Conservation (phyloP, 805 yeast species). For the Yamadazyma endophytica region DNA sequence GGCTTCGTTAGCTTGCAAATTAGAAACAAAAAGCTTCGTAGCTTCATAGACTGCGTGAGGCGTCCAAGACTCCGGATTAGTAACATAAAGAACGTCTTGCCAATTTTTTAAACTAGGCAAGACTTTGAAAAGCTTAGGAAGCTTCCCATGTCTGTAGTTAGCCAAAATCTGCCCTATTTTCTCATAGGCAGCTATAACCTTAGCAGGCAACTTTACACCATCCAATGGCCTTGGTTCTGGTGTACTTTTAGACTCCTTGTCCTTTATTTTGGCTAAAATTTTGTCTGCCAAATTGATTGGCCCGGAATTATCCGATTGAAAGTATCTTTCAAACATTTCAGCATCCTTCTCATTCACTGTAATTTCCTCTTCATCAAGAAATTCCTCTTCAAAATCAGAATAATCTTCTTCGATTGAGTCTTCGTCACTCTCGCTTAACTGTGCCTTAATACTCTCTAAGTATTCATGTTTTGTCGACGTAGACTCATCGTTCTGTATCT, state of each 20-base stretch:
- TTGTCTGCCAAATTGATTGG: conserved; percentile 79
- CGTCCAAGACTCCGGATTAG: conserved; percentile 92
- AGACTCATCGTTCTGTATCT: conserved; percentile 57
- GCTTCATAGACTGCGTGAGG: conserved; percentile 95
- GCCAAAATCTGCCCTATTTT: conserved; percentile 84
- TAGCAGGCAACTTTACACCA: conserved; percentile 88
- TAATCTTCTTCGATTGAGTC: conserved; percentile 40
- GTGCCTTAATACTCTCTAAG: conserved; percentile 18
- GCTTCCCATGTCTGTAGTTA: conserved; percentile 90
- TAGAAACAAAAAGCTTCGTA: conserved; percentile 88
- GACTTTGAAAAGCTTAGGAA: conserved; percentile 95
- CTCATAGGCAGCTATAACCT: conserved; percentile 91
- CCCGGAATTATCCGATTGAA: conserved; percentile 30
- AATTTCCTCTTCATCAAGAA: conserved; percentile 52
- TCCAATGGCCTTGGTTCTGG: conserved; percentile 42
- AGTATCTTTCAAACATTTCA: conserved; percentile 75
- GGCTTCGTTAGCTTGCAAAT: conserved; percentile 81
- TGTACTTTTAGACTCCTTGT: conserved; percentile 48
- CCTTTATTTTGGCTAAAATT: conserved; percentile 84
- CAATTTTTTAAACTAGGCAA: conserved; percentile 90
- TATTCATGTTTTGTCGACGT: conserved; percentile 14
- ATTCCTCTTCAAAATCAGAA: conserved; percentile 51
- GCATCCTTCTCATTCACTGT: conserved; percentile 79
- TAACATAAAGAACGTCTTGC: conserved; percentile 92
- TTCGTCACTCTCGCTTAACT: conserved; percentile 27